Percentiles rank a stretch among this genome's conserved stretches.
phyloP scores from a whole-genome alignment of 768 basidiomycete species.

The Lactifluus volemus region DNA sequence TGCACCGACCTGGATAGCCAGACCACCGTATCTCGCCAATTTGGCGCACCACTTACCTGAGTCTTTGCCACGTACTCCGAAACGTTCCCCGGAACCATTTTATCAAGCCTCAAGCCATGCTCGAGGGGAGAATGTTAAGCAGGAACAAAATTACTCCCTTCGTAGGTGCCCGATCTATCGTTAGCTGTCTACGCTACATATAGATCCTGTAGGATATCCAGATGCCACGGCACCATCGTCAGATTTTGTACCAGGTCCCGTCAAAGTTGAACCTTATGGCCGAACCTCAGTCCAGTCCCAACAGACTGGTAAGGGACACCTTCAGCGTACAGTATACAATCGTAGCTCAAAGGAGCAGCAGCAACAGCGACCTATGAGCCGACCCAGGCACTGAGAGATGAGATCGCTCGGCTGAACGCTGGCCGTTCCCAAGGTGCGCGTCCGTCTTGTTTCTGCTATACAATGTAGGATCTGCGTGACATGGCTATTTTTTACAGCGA shows the following conservation, averaged over 20 bases:
- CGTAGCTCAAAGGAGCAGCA: background rate
- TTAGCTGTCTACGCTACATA: background rate
- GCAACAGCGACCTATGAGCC: conserved; percentile 1
- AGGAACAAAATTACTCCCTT: background rate
- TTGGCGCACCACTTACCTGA: background rate
- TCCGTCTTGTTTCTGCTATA: background rate
- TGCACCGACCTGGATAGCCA: conserved; percentile 7
- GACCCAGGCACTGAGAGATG: conserved; percentile 8
- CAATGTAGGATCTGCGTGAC: background rate
- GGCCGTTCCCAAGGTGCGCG: background rate
- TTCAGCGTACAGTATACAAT: background rate
- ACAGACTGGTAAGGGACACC: background rate
- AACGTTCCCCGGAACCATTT: conserved; percentile 1
- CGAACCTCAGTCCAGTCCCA: background rate
- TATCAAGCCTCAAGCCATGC: background rate
- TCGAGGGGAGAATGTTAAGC: background rate
- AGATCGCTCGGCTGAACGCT: conserved; percentile 7
- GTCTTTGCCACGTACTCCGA: conserved; percentile 2
- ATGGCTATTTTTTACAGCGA: background rate
- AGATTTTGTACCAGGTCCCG: background rate
- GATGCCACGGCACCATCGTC: background rate
- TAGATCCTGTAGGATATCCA: background rate
- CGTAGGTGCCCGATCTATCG: background rate
- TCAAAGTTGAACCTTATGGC: background rate
- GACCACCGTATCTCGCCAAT: background rate